A percentile compares a stretch with the other conserved stretches of the same genome.
These are phyloP conservation scores for Fusarium sp. DNA, from an alignment of 2,329 filamentous ascomycete species.

Conservation along the genomic window DNA sequence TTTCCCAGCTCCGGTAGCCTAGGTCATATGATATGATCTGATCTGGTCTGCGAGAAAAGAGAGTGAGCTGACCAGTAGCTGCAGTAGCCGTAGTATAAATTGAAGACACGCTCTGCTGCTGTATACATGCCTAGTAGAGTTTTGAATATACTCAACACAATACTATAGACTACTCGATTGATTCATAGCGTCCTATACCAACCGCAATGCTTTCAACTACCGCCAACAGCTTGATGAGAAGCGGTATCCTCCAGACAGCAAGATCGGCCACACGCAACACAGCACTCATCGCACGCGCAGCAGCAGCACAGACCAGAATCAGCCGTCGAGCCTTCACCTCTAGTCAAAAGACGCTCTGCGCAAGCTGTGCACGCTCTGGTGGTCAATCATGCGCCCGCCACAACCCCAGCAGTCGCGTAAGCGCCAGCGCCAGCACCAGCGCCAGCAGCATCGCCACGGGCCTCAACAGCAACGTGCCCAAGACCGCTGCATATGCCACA, in stretches of 20 bases:
- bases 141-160: not conserved
- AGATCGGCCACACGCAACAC: slow-evolving; percentile 24
- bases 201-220: slow-evolving; percentile 24
- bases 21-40: slow-evolving; percentile 18
- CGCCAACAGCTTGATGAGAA: slow-evolving; percentile 34
- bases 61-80: slow-evolving; percentile 3
- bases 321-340: slow-evolving; percentile 30
- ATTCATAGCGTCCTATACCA: too few relatives aligned
- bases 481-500: slow-evolving; percentile 36
- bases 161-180: not conserved
- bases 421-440: slow-evolving; percentile 10
- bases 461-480: slow-evolving; percentile 18
- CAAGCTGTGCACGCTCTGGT: slow-evolving; percentile 17
- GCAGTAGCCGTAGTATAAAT: slow-evolving; percentile 3
- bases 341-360: slow-evolving; percentile 24
- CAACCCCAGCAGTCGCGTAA: slow-evolving; percentile 17
- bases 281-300: slow-evolving; percentile 20
- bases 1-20: slow-evolving; percentile 9
- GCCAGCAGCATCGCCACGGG: slow-evolving; percentile 15
- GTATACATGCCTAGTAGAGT: not conserved
- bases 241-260: slow-evolving; percentile 20
- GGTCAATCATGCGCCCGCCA: slow-evolving; percentile 31
- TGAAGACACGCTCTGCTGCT: slow-evolving; percentile 7
- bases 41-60: not conserved
- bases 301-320: slow-evolving; percentile 11